Conservation (phyloP, 2,329 filamentous ascomycete species). For the Rutstroemia sydowiana region DNA sequence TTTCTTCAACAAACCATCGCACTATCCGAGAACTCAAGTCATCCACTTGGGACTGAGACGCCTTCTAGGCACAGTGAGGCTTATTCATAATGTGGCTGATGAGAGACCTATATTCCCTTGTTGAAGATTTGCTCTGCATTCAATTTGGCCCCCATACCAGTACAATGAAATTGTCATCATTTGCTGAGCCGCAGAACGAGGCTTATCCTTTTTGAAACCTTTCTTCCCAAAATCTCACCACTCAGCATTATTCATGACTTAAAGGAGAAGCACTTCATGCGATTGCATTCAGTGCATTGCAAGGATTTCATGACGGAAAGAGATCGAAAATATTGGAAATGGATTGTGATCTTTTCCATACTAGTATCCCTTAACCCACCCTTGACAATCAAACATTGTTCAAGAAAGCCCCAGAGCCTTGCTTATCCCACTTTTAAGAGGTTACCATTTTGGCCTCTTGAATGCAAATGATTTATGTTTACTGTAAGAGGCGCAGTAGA, state of each 20-base stretch:
- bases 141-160: slow-evolving; percentile 4
- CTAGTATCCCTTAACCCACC: no score
- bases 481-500: no score
- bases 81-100: slow-evolving; percentile 4
- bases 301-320: no score
- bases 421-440: no score
- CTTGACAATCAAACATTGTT: no score
- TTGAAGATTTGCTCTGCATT: neutral
- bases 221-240: neutral
- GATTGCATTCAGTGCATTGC: no score
- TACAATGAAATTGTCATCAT: neutral
- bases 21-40: neutral
- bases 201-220: neutral
- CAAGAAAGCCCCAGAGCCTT: no score
- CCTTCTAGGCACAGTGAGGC: neutral
- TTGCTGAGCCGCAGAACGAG: slow-evolving; percentile 4
- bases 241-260: neutral
- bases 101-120: neutral
- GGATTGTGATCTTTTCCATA: no score
- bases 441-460: no score
- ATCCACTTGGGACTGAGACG: neutral
- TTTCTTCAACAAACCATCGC: neutral
- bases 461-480: no score
- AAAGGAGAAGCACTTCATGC: no score
- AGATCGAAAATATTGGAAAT: no score